Base-by-base conservation (phyloP, 345 rosid genomes). In the Linum usitatissimum region DNA sequence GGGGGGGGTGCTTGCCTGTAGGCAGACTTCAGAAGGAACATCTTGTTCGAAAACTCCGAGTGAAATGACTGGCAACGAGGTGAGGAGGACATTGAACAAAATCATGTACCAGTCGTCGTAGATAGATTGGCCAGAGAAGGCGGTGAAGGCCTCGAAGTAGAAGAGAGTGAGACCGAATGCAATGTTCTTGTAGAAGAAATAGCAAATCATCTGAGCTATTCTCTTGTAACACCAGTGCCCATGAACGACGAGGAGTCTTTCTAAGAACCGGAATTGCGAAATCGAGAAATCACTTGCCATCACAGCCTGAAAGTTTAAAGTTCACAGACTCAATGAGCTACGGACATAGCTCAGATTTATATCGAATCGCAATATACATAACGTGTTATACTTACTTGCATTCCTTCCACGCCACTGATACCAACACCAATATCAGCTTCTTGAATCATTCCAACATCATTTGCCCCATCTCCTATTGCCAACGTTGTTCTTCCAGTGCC, bases 341-440 rank as follows among this genome's bases (percentile, higher is more conserved):
- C 51, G 4, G 17, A 45, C 10, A 10, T 45, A 23, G 51, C 51
- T 45, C 51, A 6, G 18, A 55, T 55, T 5, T 55, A 55, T 19
- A 55, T 18, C 23, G 12, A 5, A 55, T 55, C 18, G 18, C 30
- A 4, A 9, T 55, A 3, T 7, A 55, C 38, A 34, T 28, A 19
- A 12, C 18, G 13, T 18, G 12, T 55, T n/a, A 9, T 38, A 28
- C 58, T 74, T 63, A 88, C 96, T 83, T 85, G 96, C 96, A 84
- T 89, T 66, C 96, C 94, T 74, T 89, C 96, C 75, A 84, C 77
- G 23, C 96, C 96, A 57, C 93, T 88, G 73, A 88, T 88, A 10
- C 96, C 93, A 28, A 88, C 79, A 60, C 96, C 96, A 63, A 89
- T 86, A 68, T 86, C 96, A 13, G 96, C 96, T 86, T 84, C 96